Conservation (phyloP, 768 basidiomycete species). For the Suillus bovinus region DNA sequence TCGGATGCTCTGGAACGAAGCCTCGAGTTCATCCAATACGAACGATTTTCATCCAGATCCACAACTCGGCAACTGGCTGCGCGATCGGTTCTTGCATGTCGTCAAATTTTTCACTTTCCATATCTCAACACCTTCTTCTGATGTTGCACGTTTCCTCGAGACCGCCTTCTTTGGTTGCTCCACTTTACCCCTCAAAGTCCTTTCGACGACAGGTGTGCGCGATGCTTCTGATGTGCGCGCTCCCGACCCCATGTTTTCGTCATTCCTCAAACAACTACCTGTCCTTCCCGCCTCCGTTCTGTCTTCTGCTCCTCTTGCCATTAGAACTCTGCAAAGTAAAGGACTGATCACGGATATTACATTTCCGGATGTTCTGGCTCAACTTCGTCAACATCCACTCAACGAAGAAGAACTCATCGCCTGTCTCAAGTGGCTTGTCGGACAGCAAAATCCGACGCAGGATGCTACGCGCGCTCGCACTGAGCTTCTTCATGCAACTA, state of each 20-base stretch:
- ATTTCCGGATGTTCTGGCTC: slow-evolving; percentile 80
- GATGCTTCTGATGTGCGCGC: slow-evolving; percentile 67
- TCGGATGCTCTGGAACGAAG: slow-evolving; percentile 58
- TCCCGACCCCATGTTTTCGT: slow-evolving; percentile 67
- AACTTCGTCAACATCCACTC: slow-evolving; percentile 72
- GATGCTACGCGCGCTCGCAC: slow-evolving; percentile 48
- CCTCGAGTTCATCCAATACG: slow-evolving; percentile 33
- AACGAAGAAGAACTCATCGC: slow-evolving; percentile 71
- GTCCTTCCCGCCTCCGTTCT: slow-evolving; percentile 65
- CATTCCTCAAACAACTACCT: slow-evolving; percentile 78
- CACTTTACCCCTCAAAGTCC: slow-evolving; percentile 57
- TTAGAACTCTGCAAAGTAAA: slow-evolving; percentile 58
- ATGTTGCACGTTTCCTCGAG: slow-evolving; percentile 73
- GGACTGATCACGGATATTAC: slow-evolving; percentile 72
- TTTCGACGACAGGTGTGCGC: slow-evolving; percentile 74
- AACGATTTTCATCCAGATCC: slow-evolving; percentile 33
- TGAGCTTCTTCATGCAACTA: slow-evolving; percentile 70
- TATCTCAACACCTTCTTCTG: slow-evolving; percentile 80
- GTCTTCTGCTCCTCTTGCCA: slow-evolving; percentile 55
- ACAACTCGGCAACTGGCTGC: slow-evolving; percentile 52
- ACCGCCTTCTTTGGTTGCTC: slow-evolving; percentile 76
- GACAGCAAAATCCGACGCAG: slow-evolving; percentile 33
- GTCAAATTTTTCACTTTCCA: slow-evolving; percentile 90
- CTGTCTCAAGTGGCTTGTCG: slow-evolving; percentile 79
- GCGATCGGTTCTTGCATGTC: slow-evolving; percentile 68